Percentiles rank a stretch among this genome's conserved stretches.
Conservation (phyloP, 1,284 basidiomycete species). For the Ustilago loliicola region DNA sequence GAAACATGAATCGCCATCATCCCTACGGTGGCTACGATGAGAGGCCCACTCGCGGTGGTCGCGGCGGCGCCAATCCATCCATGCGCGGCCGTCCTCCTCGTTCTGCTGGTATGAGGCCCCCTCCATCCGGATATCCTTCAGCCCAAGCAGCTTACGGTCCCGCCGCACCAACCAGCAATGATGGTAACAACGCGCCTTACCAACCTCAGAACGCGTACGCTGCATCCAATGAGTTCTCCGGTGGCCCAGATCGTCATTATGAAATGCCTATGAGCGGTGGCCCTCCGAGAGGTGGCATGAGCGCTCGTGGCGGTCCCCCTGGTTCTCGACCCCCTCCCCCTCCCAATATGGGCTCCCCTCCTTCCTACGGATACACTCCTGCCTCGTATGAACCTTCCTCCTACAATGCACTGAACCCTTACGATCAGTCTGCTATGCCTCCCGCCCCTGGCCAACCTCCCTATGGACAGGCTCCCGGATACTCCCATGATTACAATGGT, state of each 20-base stretch:
- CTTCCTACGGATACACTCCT: slow-evolving; percentile 28
- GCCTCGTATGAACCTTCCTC: slow-evolving; percentile 8
- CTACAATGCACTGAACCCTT: slow-evolving; percentile 16
- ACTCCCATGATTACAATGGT: slow-evolving; percentile 28
- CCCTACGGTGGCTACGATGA: slow-evolving; percentile 83
- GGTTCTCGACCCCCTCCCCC: slow-evolving; percentile 31
- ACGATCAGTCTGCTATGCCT: slow-evolving; percentile 18
- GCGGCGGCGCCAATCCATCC: slow-evolving; percentile 39
- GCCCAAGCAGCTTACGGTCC: slow-evolving; percentile 39
- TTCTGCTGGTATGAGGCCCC: slow-evolving; percentile 40
- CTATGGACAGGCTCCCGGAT: slow-evolving; percentile 27
- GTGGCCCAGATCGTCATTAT: slow-evolving; percentile 44
- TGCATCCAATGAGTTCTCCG: slow-evolving; percentile 34
- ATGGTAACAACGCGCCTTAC: slow-evolving; percentile 22
- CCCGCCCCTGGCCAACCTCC: slow-evolving; percentile 19
- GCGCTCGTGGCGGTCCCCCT: slow-evolving; percentile 28
- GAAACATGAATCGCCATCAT: slow-evolving; percentile 84
- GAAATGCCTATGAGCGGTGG: slow-evolving; percentile 32
- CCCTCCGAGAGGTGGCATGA: slow-evolving; percentile 41
- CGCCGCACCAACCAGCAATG: slow-evolving; percentile 10
- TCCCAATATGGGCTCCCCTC: slow-evolving; percentile 27
- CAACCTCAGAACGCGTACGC: slow-evolving; percentile 33
- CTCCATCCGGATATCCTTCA: slow-evolving; percentile 27
- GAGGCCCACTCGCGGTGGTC: slow-evolving; percentile 55
- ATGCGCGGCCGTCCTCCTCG: slow-evolving; percentile 32